Evolutionary conservation across 2,329 filamentous ascomycete species (phyloP).

Genomic region (Dactylellina cionopaga): DNA sequence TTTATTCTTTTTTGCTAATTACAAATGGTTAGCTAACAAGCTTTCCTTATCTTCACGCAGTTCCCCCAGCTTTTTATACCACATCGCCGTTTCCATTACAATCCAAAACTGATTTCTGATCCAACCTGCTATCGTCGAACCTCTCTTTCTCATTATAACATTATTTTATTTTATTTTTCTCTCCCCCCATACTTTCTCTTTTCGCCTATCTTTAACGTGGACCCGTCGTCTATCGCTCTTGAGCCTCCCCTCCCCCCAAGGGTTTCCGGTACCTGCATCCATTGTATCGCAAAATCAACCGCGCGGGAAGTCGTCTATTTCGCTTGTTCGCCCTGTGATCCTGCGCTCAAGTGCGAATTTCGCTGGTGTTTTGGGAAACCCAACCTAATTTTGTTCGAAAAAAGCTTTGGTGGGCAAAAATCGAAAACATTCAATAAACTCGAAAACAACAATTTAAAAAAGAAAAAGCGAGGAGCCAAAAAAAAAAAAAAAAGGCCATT

Average conservation of each 20-base stretch:
- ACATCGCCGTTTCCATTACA: conserved; percentile 51
- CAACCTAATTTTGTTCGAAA: no score
- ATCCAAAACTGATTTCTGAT: conserved; percentile 46
- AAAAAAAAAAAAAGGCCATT: no score
- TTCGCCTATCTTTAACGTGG: conserved; percentile 49
- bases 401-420: conserved; percentile 7
- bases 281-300: conserved; percentile 49
- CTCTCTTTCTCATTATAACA: conserved; percentile 38
- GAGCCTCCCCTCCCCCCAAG: conserved; percentile 42
- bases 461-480: neutral
- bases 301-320: conserved; percentile 50
- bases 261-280: conserved; percentile 51
- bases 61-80: conserved; percentile 50
- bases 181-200: conserved; percentile 22
- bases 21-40: conserved; percentile 53
- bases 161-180: conserved; percentile 48
- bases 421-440: neutral
- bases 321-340: conserved; percentile 45
- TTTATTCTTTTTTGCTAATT: conserved; percentile 52
- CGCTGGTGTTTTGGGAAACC: neutral
- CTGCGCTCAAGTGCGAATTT: no score
- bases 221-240: conserved; percentile 45
- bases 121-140: conserved; percentile 45
- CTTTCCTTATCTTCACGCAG: conserved; percentile 52
- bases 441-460: conserved; percentile 6